A percentile compares a stretch with the other conserved stretches of the same genome.
phyloP scores from a whole-genome alignment of 371 early-diverging fungal genomes.

The Vairimorpha necatrix region DNA sequence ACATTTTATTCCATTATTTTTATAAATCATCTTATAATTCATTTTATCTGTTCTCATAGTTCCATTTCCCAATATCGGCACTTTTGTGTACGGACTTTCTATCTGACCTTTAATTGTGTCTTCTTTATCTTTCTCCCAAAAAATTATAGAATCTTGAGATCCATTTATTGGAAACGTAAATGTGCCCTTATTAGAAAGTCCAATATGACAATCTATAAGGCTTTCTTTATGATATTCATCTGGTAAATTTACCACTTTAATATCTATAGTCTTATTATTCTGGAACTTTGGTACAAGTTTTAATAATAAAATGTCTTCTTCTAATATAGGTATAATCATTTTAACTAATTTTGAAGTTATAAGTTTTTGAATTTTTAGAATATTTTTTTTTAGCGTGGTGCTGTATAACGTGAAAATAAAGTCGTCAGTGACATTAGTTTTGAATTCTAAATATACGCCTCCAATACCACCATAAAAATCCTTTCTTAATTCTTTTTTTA shows the following conservation, averaged over 20 bases:
- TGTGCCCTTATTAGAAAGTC: conserved; percentile 15
- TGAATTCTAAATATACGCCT: conserved; percentile 45
- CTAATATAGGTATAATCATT: conserved; percentile 29
- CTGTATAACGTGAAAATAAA: conserved; percentile 23
- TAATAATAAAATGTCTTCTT: conserved; percentile 24
- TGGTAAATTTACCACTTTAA: conserved; percentile 26
- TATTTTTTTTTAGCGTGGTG: not conserved
- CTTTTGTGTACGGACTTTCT: conserved; percentile 14
- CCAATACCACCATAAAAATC: conserved; percentile 19
- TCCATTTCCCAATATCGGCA: conserved; percentile 32
- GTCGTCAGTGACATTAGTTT: conserved; percentile 41
- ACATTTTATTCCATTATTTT: conserved; percentile 41
- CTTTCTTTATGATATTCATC: conserved; percentile 6
- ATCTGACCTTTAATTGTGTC: conserved; percentile 5
- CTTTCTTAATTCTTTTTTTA: conserved; percentile 17
- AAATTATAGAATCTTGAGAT: conserved; percentile 26
- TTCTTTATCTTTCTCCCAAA: conserved; percentile 50
- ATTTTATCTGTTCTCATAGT: conserved; percentile 35
- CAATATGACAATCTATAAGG: conserved; percentile 41
- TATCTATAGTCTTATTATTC: conserved; percentile 24
- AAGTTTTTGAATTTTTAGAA: conserved; percentile 43
- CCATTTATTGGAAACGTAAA: conserved; percentile 22
- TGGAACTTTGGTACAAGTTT: conserved; percentile 24
- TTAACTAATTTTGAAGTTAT: conserved; percentile 23
- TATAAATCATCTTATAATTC: conserved; percentile 39